Evolutionary conservation across 2,329 filamentous ascomycete species (phyloP).

Genomic region (Ilyonectria destructans): DNA sequence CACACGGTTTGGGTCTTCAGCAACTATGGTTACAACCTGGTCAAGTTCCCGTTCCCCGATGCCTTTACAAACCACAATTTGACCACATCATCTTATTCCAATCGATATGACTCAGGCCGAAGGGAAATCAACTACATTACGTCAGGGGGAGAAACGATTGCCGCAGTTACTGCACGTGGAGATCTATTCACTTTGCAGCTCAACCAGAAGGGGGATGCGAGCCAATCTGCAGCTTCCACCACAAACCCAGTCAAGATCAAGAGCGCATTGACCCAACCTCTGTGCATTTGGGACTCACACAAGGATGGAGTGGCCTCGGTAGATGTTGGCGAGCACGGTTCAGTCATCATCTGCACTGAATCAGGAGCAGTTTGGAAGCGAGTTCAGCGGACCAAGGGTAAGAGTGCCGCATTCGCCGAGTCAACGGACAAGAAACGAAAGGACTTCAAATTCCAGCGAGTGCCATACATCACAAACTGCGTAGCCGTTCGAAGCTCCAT

Average conservation of each 20-base stretch:
- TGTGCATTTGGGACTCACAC: slow-evolving; percentile 90
- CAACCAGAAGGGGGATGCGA: slow-evolving; percentile 76
- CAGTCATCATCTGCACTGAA: slow-evolving; percentile 93
- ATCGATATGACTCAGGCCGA: slow-evolving; percentile 74
- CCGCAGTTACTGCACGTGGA: slow-evolving; percentile 86
- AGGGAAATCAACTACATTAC: slow-evolving; percentile 83
- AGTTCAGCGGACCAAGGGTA: slow-evolving; percentile 85
- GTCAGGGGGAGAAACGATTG: slow-evolving; percentile 92
- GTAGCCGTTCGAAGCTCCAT: slow-evolving; percentile 88
- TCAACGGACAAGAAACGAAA: slow-evolving; percentile 77
- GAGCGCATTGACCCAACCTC: slow-evolving; percentile 83
- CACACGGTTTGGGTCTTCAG: slow-evolving; percentile 95
- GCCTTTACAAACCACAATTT: slow-evolving; percentile 81
- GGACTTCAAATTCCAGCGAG: slow-evolving; percentile 95
- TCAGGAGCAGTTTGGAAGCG: slow-evolving; percentile 95
- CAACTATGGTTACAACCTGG: slow-evolving; percentile 94
- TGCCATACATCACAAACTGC: slow-evolving; percentile 90
- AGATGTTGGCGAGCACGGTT: slow-evolving; percentile 91
- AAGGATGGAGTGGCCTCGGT: slow-evolving; percentile 92
- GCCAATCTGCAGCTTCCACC: slow-evolving; percentile 78
- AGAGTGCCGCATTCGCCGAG: slow-evolving; percentile 70
- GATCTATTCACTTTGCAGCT: slow-evolving; percentile 91
- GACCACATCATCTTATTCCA: slow-evolving; percentile 69
- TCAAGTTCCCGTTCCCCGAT: slow-evolving; percentile 84
- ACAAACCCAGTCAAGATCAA: slow-evolving; percentile 95